phyloP scores from a whole-genome alignment of 495 filamentous ascomycete genomes.

The Aspergillus wentii region DNA sequence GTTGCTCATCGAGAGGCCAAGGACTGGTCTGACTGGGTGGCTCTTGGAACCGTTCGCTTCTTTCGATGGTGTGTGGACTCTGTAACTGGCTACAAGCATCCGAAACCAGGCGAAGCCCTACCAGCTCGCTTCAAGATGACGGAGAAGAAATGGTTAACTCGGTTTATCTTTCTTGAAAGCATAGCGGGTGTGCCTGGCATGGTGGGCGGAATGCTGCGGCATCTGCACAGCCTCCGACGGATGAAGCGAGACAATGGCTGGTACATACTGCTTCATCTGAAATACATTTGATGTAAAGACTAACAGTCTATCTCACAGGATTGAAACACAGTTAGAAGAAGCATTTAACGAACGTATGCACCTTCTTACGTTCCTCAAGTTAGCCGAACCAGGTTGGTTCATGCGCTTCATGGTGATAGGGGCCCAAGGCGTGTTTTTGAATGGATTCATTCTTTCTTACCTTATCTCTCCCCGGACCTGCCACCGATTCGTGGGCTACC shows the following conservation, averaged over 20 bases:
- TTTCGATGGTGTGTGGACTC: slow-evolving; percentile 65
- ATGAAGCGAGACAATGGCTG: slow-evolving; percentile 95
- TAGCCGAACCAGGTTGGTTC: slow-evolving; percentile 83
- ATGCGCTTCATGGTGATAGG: slow-evolving; percentile 84
- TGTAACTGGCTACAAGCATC: slow-evolving; percentile 70
- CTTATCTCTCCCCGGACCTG: slow-evolving; percentile 82
- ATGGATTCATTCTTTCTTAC: slow-evolving; percentile 85
- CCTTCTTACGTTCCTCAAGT: slow-evolving; percentile 87
- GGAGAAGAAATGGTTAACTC: slow-evolving; percentile 71
- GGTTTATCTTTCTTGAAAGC: slow-evolving; percentile 90
- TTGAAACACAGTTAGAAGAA: slow-evolving; percentile 92
- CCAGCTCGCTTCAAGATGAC: slow-evolving; percentile 55
- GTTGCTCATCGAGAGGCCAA: slow-evolving; percentile 64
- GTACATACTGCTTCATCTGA: slow-evolving; percentile 40
- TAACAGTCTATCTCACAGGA: no score
- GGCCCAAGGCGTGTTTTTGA: slow-evolving; percentile 88
- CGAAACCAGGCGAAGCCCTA: slow-evolving; percentile 42
- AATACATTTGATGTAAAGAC: no score
- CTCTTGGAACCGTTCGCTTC: slow-evolving; percentile 55
- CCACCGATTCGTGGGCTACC: slow-evolving; percentile 94
- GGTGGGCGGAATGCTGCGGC: slow-evolving; percentile 91
- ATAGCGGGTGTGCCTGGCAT: slow-evolving; percentile 95
- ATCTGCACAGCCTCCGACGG: slow-evolving; percentile 73
- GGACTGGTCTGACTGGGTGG: slow-evolving; percentile 64
- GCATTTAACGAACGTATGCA: slow-evolving; percentile 97